Evolutionary conservation across 1,284 basidiomycete species (phyloP), one percentile per base, ranked within the genome.

Genomic region (Chondrostereum purpureum): DNA sequence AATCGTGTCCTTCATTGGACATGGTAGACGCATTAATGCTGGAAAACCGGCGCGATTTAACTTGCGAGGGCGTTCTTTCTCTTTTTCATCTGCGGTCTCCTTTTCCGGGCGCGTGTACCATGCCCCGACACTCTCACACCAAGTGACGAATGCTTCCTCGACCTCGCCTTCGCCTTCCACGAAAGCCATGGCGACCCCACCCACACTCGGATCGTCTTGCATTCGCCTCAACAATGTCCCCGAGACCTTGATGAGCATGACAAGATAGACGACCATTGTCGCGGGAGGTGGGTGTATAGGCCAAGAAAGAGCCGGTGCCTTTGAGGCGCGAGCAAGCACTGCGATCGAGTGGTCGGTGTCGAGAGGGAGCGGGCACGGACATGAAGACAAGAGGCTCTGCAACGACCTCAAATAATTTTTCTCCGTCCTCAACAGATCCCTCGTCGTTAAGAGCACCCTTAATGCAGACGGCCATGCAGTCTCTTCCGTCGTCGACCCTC

Each of bases 371-470:
- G 16, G 20, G n/a, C 22, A 24, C 46, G 34, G 44, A 54, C 46
- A 52, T 14, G 45, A 47, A 18, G 43, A 31, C 17, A 70, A 59
- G 38, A 83, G 61, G 39, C 67, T 57, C 17, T 64, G 65, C 39
- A 85, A 59, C 8, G 73, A 70, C 2, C 65, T 61, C 45, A 78
- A 70, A 55, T 85, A 86, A 49, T 69, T 78, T 47, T 73, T 71
- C 58, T 85, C 83, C 2, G 83, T 85, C 36, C 75, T 68, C 19
- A 86, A 67, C 39, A 86, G 69, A 60, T 86, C 83, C 31, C 75
- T 64, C 42, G 75, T 69, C 55, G 70, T 69, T 27, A 85, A 64
- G 39, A 84, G 63, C 0, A 78, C 75, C 19, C 73, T 73, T 31
- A 77, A 68, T 2, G 77, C 78, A 14, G 65, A 66, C 46, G 68